Evolutionary conservation across 2,329 filamentous ascomycete species (phyloP), one percentile per base, ranked within the genome.

Genomic region (Apiospora sp.): DNA sequence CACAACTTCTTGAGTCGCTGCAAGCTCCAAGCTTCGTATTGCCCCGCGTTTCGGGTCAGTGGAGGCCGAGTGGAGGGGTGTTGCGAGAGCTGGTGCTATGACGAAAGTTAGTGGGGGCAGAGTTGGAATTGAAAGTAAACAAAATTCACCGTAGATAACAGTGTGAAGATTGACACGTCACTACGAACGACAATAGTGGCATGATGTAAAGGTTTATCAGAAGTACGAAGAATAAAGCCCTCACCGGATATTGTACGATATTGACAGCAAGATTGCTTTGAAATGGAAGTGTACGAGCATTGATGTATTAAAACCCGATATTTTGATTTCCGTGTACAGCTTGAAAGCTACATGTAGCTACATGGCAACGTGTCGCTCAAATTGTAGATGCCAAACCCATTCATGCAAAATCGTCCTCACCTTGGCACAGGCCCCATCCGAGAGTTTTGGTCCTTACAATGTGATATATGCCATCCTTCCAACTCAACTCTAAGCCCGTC

Each of bases 21-120:
- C 24, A 1, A n/a, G 34, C 30, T 54, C 14, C 24, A 10, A 61
- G 54, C 54, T n/a, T 34, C 54, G 16, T 22, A 12, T 16, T 68
- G 67, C 67, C 67, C 67, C 67, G 67, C 67, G 43, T 69, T 24
- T 69, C 67, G 67, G 67, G 67, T 69, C n/a, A 69, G n/a, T 49
- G 19, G 27, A 6, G 16, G 13, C 67, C 67, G 67, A 69, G 14
- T 24, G 58, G 54, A 61, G 54, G 54, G 19, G 30, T 34, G 27
- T 22, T 61, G 16, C 8, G 37, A 2, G 54, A 2, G 34, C 19
- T 41, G 19, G 19, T 41, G 30, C 58, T 34, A 64, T 64, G 58
- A 64, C 58, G 58, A 41, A 41, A 64, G 34, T 41, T 41, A 22
- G 30, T 34, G 27, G 54, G 54, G 54, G 54, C 54, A 34, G 27